These are phyloP conservation scores for Rubroshorea leprosula DNA, from an alignment of 345 rosid species.

Conservation along the genomic window DNA sequence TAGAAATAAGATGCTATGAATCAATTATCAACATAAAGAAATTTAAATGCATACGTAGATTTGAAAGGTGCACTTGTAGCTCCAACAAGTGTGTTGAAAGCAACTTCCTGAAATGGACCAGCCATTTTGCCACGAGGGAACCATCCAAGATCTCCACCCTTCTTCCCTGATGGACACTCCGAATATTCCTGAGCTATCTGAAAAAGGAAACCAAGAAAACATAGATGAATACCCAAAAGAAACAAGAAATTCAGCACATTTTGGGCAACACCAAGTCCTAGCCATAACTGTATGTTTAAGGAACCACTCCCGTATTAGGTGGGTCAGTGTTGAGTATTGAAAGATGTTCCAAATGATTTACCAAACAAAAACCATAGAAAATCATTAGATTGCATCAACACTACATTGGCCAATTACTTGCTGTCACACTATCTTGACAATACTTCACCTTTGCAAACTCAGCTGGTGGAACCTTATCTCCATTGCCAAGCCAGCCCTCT, in stretches of 20 bases:
- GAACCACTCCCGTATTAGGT: no score
- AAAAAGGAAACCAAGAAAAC: not conserved
- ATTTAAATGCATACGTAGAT: constrained; percentile 59
- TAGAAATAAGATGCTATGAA: not conserved
- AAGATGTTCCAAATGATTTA: not conserved
- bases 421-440: not conserved
- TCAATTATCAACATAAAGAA: not conserved
- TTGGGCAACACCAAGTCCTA: no score
- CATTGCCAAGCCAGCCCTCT: constrained; percentile 90
- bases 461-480: constrained; percentile 97
- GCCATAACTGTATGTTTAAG: no score
- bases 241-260: not conserved
- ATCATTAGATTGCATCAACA: not conserved
- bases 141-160: constrained; percentile 99
- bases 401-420: not conserved
- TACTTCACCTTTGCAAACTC: constrained; percentile 80
- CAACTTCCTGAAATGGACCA: constrained; percentile 93
- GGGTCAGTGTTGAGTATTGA: no score
- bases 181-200: constrained; percentile 94
- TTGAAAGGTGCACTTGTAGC: constrained; percentile 94
- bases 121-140: constrained; percentile 98
- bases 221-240: constrained; percentile 3
- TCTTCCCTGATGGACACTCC: constrained; percentile 94
- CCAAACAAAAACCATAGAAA: not conserved
- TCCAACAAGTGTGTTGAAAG: constrained; percentile 75